Base-by-base conservation (phyloP, 345 rosid species). In the Turritis glabra region DNA sequence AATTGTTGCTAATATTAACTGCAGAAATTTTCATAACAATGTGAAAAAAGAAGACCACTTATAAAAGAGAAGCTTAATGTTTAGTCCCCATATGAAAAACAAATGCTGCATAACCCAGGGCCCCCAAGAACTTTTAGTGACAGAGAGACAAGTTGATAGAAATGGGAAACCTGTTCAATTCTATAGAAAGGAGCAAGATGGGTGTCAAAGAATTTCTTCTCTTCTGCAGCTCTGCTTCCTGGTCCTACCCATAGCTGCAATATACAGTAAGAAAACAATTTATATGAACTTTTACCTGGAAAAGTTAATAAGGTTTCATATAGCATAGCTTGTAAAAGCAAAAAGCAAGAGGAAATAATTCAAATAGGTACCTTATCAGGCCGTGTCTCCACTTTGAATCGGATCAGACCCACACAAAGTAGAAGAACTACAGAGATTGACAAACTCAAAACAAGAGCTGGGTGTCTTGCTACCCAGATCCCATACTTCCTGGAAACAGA, bases 221-320 rank as follows among this genome's bases (percentile, higher is more conserved):
- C 96, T 81, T 83, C 90, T 11, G 97, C 96, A 80, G 90, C 97
- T 85, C 76, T 90, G 78, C 99, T 95, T 70, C 99, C 93, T 64
- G 92, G 86, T 47, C 97, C 97, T 61, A 95, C 99, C 99, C 99
- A 95, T 64, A 95, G 87, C 99, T 95, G 88, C 79, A 85, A 51
- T 26, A 70, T 47, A 69, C 60, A 40, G 37, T 71, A 71, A 37
- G 1, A 37, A 0, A 26, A 63, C 60, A 44, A 3, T 8, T 29
- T 55, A 25, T 48, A 51, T 48, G 47, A 54, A n/a, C 10, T 18
- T 22, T 27, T 14, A 57, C 8, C 1, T n/a, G 3, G 11, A 70
- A 22, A 26, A 2, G 5, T 46, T 23, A 8, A 32, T 1, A 48
- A 44, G 51, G 25, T 33, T 60, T 32, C 61, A 64, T 21, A 55